A percentile compares a stretch with the other conserved stretches of the same genome.
phyloP scores from a whole-genome alignment of 1,284 basidiomycete genomes.

The Puccinia sorghi region DNA sequence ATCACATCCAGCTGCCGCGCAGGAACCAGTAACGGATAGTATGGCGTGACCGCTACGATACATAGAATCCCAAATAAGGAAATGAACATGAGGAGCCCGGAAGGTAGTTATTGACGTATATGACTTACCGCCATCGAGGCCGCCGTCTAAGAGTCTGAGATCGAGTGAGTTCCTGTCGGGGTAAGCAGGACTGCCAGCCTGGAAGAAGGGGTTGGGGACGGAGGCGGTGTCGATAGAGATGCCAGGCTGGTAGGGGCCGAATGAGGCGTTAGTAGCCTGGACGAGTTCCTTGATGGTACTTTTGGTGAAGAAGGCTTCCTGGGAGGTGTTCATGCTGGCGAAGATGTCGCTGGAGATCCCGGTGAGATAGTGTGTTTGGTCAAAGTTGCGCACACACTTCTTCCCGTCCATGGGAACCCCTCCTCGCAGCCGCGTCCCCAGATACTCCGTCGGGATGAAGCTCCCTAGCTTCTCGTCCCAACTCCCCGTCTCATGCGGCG shows the following conservation, averaged over 20 bases:
- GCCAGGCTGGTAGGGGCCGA: conserved; percentile 13
- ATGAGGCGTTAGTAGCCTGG: conserved; percentile 21
- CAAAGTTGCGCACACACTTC: conserved; percentile 40
- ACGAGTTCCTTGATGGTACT: conserved; percentile 14
- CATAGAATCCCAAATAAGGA: background rate
- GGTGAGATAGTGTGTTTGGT: conserved; percentile 31
- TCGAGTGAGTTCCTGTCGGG: conserved; percentile 12
- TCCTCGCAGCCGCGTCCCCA: conserved; percentile 30
- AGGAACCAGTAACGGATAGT: conserved; percentile 31
- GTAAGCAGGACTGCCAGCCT: conserved; percentile 11
- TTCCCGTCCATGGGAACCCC: conserved; percentile 8
- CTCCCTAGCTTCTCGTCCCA: conserved; percentile 39
- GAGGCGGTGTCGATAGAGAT: conserved; percentile 46
- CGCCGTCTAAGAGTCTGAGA: conserved; percentile 26
- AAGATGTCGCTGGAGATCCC: conserved; percentile 48
- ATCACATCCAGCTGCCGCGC: conserved; percentile 41
- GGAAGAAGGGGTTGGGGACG: conserved; percentile 46
- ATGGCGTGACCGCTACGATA: conserved; percentile 36
- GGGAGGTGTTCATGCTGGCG: conserved; percentile 6
- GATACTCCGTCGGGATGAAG: conserved; percentile 45
- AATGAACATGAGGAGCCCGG: background rate
- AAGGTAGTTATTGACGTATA: background rate
- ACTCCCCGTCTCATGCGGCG: conserved; percentile 32
- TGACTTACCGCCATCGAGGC: conserved; percentile 34
- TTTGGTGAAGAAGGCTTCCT: conserved; percentile 11